Evolutionary conservation across 2,329 filamentous ascomycete species (phyloP), one percentile per base, ranked within the genome.

Genomic region (Nemania diffusa): DNA sequence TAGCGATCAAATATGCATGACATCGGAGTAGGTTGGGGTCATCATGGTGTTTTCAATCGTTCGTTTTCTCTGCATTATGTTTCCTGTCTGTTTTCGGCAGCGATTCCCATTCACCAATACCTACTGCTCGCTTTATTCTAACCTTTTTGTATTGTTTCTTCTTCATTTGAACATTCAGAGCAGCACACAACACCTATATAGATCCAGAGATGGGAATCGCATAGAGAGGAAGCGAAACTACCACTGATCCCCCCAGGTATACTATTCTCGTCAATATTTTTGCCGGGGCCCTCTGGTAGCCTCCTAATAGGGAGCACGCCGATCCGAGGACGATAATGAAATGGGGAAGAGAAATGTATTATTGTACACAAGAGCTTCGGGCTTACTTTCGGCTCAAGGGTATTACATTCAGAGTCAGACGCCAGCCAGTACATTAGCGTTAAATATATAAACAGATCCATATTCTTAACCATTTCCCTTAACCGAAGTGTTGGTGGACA

Each of bases 11-110:
- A 57, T 63, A 64, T 63, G 62, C 68, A 65, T 68, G 27, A 57
- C 42, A 60, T 53, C 5, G 66, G 66, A 59, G 64, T 69, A 58
- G 20, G 48, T 42, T 42, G 57, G 60, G 53, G 58, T 60, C 53
- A 22, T 48, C 27, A 65, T 50, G 48, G 44, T 26, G 44, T 11
- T 46, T 52, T 17, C 59, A 65, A 34, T 56, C 53, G 4, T 56
- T 63, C 17, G 15, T 27, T 61, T 57, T 51, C 13, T 48, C 48
- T 26, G 9, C n/a, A 9, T 27, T 46, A 17, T 40, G 5, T 26
- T 57, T 27, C 26, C 13, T 32, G 24, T 50, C 3, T 55, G 22
- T n/a, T 1, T 34, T 37, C 26, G 20, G 44, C 29, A 44, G 56
- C n/a, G 26, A 46, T 57, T 34, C 37, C 20, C 27, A 27, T 52